Evolutionary conservation across 2,329 filamentous ascomycete species (phyloP).

Genomic region (Trichoderma brevicompactum): DNA sequence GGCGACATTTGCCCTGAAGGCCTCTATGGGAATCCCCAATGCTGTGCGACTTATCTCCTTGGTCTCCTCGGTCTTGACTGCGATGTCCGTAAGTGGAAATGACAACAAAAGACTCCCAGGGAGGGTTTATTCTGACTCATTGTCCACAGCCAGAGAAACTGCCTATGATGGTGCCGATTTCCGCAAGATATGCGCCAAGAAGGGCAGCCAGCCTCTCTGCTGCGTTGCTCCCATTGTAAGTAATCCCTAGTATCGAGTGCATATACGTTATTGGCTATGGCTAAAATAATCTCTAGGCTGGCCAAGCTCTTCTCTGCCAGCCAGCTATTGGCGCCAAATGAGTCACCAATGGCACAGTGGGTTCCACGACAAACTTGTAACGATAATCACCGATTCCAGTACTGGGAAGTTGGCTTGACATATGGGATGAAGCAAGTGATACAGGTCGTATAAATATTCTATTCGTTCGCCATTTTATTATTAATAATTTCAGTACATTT

Average conservation of each 20-base stretch:
- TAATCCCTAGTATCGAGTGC: background rate
- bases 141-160: background rate
- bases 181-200: slow-evolving; percentile 16
- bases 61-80: slow-evolving; percentile 28
- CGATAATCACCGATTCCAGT: too few relatives aligned
- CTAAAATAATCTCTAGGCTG: background rate
- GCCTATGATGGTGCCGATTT: slow-evolving; percentile 17
- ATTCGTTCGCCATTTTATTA: background rate
- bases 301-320: slow-evolving; percentile 23
- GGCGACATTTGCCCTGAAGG: background rate
- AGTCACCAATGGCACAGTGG: background rate
- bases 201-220: slow-evolving; percentile 19
- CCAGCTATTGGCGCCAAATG: background rate
- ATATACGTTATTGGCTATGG: too few relatives aligned
- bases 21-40: slow-evolving; percentile 30
- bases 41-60: slow-evolving; percentile 27
- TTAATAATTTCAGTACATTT: background rate
- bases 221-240: slow-evolving; percentile 31
- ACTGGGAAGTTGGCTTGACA: background rate
- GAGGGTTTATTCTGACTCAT: background rate
- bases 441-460: background rate
- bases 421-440: background rate
- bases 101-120: background rate
- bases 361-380: background rate
- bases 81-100: slow-evolving; percentile 24